phyloP scores from a whole-genome alignment of 805 yeast species.

The Zygoascus ofunaensis region DNA sequence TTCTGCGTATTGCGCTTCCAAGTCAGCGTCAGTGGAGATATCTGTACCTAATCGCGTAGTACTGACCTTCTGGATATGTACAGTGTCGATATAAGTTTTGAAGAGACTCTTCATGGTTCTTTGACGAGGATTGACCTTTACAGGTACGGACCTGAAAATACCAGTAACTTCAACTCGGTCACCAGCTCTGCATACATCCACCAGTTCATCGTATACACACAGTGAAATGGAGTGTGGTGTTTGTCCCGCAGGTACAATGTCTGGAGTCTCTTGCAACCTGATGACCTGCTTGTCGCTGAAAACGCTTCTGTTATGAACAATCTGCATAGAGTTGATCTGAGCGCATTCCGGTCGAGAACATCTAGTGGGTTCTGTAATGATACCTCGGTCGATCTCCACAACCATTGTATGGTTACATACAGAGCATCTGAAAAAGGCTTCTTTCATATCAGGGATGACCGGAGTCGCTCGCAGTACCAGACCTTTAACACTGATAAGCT shows the following conservation, averaged over 20 bases:
- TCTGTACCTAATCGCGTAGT: constrained; percentile 75
- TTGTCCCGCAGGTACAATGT: constrained; percentile 94
- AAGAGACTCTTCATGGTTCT: constrained; percentile 74
- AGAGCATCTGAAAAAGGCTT: constrained; percentile 89
- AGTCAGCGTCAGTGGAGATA: constrained; percentile 42
- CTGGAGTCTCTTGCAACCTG: constrained; percentile 92
- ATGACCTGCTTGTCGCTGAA: constrained; percentile 95
- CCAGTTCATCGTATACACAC: constrained; percentile 92
- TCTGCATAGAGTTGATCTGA: constrained; percentile 75
- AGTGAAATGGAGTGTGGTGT: constrained; percentile 94
- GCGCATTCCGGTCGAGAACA: constrained; percentile 89
- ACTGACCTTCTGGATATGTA: constrained; percentile 82
- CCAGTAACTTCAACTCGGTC: constrained; percentile 95
- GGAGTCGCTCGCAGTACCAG: constrained; percentile 81
- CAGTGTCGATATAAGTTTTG: constrained; percentile 91
- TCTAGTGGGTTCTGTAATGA: constrained; percentile 82
- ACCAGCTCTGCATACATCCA: constrained; percentile 92
- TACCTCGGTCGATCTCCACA: constrained; percentile 90
- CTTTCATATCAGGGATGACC: constrained; percentile 95
- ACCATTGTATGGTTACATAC: constrained; percentile 90
- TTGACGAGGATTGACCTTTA: constrained; percentile 76
- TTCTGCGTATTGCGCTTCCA: constrained; percentile 31
- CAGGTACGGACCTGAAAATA: constrained; percentile 86
- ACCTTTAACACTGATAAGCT: constrained; percentile 84
- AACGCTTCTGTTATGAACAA: constrained; percentile 83